Percentiles rank a stretch among this genome's conserved stretches.
These are phyloP conservation scores for Tubosaeta brunneosetosa DNA, from an alignment of 768 basidiomycete genomes.

Conservation along the genomic window DNA sequence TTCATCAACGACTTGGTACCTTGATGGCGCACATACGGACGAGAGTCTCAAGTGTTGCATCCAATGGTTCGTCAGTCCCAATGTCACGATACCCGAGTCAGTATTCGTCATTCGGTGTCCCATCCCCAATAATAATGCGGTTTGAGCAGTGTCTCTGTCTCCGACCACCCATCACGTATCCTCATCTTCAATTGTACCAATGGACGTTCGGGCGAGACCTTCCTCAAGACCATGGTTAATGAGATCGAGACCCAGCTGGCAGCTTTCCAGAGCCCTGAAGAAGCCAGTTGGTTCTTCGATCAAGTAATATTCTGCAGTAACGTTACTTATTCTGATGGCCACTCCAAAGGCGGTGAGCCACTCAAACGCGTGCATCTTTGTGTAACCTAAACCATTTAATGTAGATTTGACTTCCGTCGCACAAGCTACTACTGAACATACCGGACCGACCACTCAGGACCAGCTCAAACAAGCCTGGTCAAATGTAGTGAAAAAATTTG, in stretches of 20 bases:
- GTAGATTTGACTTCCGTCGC: conserved; percentile 76
- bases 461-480: conserved; percentile 75
- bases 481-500: conserved; percentile 55
- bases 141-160: conserved; percentile 2
- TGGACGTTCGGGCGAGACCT: conserved; percentile 74
- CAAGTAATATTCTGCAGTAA: conserved; percentile 94
- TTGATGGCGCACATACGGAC: conserved; percentile 93
- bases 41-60: conserved; percentile 87
- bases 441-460: conserved; percentile 67
- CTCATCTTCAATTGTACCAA: conserved; percentile 95
- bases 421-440: conserved; percentile 57
- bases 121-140: conserved; percentile 2
- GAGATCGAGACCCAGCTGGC: conserved; percentile 47
- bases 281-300: conserved; percentile 57
- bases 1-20: conserved; percentile 66
- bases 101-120: conserved; percentile 7
- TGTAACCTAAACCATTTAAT: neutral
- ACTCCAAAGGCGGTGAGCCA: conserved; percentile 80
- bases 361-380: neutral
- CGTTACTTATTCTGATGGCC: conserved; percentile 86
- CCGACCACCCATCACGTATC: conserved; percentile 41
- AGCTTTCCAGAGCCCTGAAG: conserved; percentile 35
- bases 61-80: conserved; percentile 78
- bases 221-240: conserved; percentile 59
- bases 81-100: conserved; percentile 41